Evolutionary conservation across 306 rosid genomes (phyloP).

Genomic region (Mimosa bimucronata): DNA sequence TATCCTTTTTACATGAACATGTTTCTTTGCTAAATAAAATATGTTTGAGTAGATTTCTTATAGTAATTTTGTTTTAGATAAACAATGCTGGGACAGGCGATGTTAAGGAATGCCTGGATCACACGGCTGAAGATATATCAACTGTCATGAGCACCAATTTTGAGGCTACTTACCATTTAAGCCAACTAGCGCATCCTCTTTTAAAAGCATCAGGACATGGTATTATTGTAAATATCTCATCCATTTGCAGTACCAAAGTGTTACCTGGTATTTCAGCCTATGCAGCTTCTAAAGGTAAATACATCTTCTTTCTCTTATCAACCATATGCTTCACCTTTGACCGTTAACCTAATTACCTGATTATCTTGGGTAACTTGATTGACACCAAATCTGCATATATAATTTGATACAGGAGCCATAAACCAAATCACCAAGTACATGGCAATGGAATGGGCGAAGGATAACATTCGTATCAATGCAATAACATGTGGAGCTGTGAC

Average conservation of each 20-base stretch:
- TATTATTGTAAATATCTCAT: slow-evolving; percentile 30
- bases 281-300: slow-evolving; percentile 69
- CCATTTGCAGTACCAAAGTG: slow-evolving; percentile 31
- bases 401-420: background rate
- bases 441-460: background rate
- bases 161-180: background rate
- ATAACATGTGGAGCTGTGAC: background rate
- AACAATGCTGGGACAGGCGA: background rate
- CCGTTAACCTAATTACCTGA: background rate
- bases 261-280: slow-evolving; percentile 43
- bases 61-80: background rate
- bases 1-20: too few species aligned
- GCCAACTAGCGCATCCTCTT: slow-evolving; percentile 1
- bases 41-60: too few species aligned
- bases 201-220: background rate
- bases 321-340: background rate
- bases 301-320: background rate
- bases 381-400: background rate
- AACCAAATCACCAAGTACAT: background rate
- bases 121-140: background rate
- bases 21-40: too few species aligned
- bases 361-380: too few species aligned
- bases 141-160: background rate
- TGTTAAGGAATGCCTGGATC: background rate
- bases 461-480: background rate